Evolutionary conservation across 129 eudicot species (phyloP), one percentile per base, ranked within the genome.

Genomic region (Artemisia annua): DNA sequence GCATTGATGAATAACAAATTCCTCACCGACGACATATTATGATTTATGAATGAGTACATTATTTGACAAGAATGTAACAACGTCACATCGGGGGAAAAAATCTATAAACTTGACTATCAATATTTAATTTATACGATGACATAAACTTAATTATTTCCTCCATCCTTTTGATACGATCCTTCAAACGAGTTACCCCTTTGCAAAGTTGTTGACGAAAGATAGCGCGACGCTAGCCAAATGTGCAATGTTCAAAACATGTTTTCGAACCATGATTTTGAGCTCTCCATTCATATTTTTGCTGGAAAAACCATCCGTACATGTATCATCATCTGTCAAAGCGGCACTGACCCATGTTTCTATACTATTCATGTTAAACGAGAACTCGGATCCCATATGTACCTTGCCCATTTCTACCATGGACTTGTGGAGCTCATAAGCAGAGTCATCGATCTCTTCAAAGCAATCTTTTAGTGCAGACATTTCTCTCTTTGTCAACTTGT

Each of bases 341-440:
- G 89, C 85, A 72, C 89, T 85, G 0, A 82, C 85, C 89, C 89
- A 85, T 1, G 89, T 85, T 66, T 85, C 76, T 18, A 85, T 78
- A 66, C 84, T 75, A 11, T 74, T 81, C 78, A 73, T 65, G 3
- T 54, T 32, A 43, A 69, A 69, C 72, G 15, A 26, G 59, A 78
- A 83, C 6, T 55, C 63, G 5, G 81, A 20, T 43, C 85, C 71
- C 0, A 48, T 39, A 13, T 75, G 79, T n/a, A 35, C 52, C 2
- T 71, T 61, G 30, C 61, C 68, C 83, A 85, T 78, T 67, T 78
- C 79, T 14, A 74, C 73, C 74, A 81, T 53, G 59, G 89, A 80
- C 53, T 24, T 73, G 14, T 71, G 75, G 60, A 85, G 83, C 75
- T 81, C 72, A 17, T 71, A 78, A 7, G 75, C 83, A 7, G 89